Evolutionary conservation across 768 basidiomycete genomes (phyloP), one percentile per base, ranked within the genome.

Genomic region (Hygrocybe coccinea): DNA sequence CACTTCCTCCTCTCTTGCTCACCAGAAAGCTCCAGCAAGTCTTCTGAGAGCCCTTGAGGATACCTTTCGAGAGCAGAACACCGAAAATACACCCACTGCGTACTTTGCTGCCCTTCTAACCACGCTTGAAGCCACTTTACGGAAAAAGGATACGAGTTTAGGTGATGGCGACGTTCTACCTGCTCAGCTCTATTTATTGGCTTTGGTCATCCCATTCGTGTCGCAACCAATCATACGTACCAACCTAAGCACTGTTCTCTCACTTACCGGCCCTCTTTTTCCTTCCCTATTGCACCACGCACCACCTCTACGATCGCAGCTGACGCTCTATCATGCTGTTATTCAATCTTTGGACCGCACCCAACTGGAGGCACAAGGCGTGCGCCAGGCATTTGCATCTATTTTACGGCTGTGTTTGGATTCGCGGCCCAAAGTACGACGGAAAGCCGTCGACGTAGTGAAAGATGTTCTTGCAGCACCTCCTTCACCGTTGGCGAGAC

Each of bases 61-160:
- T 14, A 91, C 86, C 38, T 81, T 86, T 61, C 73, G 78, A 61
- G 88, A 91, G 63, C 85, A 87, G 63, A 75, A 74, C 58, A 77
- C 85, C 7, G 84, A 87, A 52, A 71, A 74, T 38, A 79, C 87
- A 7, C 79, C 95, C 6, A 93, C 92, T 1, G 95, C 97, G 29
- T 98, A 97, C 75, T 97, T 95, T 71, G 91, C 93, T n/a, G 87
- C 89, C 2, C 77, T 95, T 56, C 74, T 91, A 48, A 92, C 91
- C 11, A 88, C 90, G 7, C 78, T 95, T 29, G 88, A 91, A 64
- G 83, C 86, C 56, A 84, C 86, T 10, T 69, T 92, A 22, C 83
- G 84, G 71, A 85, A 79, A 65, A 78, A 75, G 62, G 78, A 77
- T 62, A 62, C 67, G 53, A 68, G 65, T 62, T 69, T 76, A 55